Evolutionary conservation across 106 monocot genomes (phyloP), one percentile per base, ranked within the genome.

Genomic region (Dendrobium catenatum): DNA sequence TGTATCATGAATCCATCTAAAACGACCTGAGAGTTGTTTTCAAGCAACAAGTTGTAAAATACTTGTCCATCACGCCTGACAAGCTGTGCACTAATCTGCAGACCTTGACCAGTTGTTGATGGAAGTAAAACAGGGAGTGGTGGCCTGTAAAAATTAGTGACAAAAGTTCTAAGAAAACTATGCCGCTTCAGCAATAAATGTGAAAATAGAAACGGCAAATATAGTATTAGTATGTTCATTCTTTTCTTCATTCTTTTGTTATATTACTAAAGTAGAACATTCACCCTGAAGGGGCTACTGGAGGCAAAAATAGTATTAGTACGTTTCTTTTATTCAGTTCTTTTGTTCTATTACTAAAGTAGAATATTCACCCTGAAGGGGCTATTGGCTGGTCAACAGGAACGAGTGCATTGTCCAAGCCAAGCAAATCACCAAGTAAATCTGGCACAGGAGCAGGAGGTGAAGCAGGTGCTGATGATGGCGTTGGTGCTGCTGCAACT

Each of bases 1-100:
- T 95, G 95, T 83, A 99, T 99, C 98, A 99, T 95, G 81, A 99
- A 99, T 9, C 98, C 98, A 86, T 99, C 98, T 31, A 99, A 78
- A 2, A 82, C 58, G 33, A 73, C 55, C 37, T 85, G 91, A 73
- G 98, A 80, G 84, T 79, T 86, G 78, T 99, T 99, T 68, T 99
- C 98, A 67, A 99, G 91, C 56, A 83, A 75, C 43, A 95, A 68
- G 24, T 78, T 84, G 81, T 99, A 99, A 77, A 93, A 99, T 42
- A 99, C 82, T 78, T 99, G 98, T 47, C 98, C 95, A 83, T 99
- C 98, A 17, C 86, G 89, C 19, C 90, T 84, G 17, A 79, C 81
- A 72, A 99, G 91, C 73, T 99, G 95, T 41, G 89, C 98, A 81
- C 93, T 95, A 73, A 99, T 95, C 78, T 99, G 98, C 55, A 99